Evolutionary conservation across 2,329 filamentous ascomycete genomes (phyloP), one percentile per base, ranked within the genome.

Genomic region (Aureobasidium sp.): DNA sequence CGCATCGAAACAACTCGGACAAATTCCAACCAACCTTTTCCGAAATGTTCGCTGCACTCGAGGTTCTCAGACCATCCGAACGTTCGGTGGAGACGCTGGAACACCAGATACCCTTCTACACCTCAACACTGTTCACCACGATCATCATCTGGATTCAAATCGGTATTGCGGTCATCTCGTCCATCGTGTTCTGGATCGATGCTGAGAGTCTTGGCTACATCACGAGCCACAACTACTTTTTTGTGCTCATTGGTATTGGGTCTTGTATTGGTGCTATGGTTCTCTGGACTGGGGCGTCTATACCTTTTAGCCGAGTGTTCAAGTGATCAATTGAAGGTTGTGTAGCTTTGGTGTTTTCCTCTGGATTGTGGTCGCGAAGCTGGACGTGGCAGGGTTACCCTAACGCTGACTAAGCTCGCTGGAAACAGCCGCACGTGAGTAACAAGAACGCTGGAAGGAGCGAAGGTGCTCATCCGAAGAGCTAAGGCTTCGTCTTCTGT

Each of bases 241-340:
- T 43, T 23, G 51, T 55, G 13, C n/a, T 42, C 6, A 43, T 43
- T 10, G 51, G 51, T 21, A 9, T 55, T 6, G 51, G 37, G 1
- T 40, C 17, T 21, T 42, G n/a, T 17, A 4, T 43, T 9, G 51
- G 37, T 25, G 37, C 27, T 8, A 21, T 43, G n/a, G 19, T 55
- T 1, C 4, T 55, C 2, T 42, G 37, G 51, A 42, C 37, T 33
- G 1, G 43, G 27, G 37, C n/a, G 1, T 42, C 19, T 31, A 55
- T 55, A 42, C 51, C 51, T 15, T 55, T 55, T 11, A 55, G 51
- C 21, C 51, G 38, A 10, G 51, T 55, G 6, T 55, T 55, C 38
- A 55, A 37, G 17, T 55, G 17, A 33, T 15, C n/a, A 5, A 11
- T 9, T 0, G 15, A 10, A 45, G 21, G 8, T n/a, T n/a, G n/a